Evolutionary conservation across 192 early-diverging fungal genomes (phyloP).

Genomic region (Backusella circina): DNA sequence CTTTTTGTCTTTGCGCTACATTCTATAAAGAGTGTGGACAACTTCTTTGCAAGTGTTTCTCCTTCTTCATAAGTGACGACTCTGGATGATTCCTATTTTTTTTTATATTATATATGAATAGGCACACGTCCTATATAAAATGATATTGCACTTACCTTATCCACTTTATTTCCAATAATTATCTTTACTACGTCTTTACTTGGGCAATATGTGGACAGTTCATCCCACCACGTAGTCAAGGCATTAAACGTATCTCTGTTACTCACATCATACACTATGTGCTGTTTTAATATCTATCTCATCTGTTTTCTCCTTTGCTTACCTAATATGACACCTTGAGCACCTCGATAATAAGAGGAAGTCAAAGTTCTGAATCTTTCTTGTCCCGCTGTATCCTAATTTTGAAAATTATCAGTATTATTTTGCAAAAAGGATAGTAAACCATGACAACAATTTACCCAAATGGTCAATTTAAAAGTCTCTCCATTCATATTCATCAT

Average conservation of each 20-base stretch:
- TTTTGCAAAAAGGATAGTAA: too few relatives aligned
- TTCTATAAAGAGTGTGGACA: conserved; percentile 93
- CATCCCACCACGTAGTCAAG: conserved; percentile 88
- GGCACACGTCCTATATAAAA: conserved; percentile 20
- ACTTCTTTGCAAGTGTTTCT: conserved; percentile 81
- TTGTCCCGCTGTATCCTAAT: conserved; percentile 98
- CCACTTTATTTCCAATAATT: conserved; percentile 97
- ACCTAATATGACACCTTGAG: conserved; percentile 96
- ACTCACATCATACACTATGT: conserved; percentile 92
- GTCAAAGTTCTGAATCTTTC: conserved; percentile 98
- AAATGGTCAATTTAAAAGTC: conserved; percentile 95
- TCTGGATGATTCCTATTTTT: conserved; percentile 50
- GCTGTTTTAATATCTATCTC: background rate
- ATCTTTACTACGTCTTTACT: conserved; percentile 89
- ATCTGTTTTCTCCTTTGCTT: conserved; percentile 27
- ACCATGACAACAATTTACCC: conserved; percentile 50
- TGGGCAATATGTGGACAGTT: conserved; percentile 89
- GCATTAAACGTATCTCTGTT: conserved; percentile 90
- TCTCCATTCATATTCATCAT: conserved; percentile 77
- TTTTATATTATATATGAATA: background rate
- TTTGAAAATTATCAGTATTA: too few relatives aligned
- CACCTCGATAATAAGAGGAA: conserved; percentile 95
- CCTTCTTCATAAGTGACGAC: conserved; percentile 87
- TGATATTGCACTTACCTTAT: conserved; percentile 71
- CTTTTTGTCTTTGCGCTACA: conserved; percentile 94